Percentiles rank a stretch among this genome's conserved stretches.
Evolutionary conservation across 768 basidiomycete species (phyloP).

Genomic region (Collybia nuda): DNA sequence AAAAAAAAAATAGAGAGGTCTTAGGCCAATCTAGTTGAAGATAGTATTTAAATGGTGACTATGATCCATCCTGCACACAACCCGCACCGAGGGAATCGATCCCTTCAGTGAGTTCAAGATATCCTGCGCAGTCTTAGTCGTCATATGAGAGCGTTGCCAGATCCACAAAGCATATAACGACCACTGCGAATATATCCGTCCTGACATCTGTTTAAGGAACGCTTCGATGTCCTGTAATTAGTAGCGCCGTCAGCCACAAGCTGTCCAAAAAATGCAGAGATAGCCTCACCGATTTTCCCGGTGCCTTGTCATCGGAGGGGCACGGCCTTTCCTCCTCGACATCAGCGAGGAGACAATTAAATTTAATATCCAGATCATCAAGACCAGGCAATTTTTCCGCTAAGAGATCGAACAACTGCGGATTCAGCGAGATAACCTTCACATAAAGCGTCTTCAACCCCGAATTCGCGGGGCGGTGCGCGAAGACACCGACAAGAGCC

Average conservation of each 20-base stretch:
- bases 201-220: conserved; percentile 9
- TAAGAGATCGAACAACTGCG: conserved; percentile 22
- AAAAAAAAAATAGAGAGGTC: too few species aligned
- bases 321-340: conserved; percentile 8
- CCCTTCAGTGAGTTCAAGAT: conserved; percentile 7
- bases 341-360: conserved; percentile 9
- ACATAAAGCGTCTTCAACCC: conserved; percentile 17
- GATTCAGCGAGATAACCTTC: conserved; percentile 18
- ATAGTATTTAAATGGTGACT: conserved; percentile 3
- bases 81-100: conserved; percentile 9
- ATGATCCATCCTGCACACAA: conserved; percentile 9
- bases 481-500: conserved; percentile 12
- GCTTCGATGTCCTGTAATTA: conserved; percentile 4
- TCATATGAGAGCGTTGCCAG: conserved; percentile 15
- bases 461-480: conserved; percentile 11
- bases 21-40: conserved; percentile 1
- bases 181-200: conserved; percentile 7
- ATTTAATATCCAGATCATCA: conserved; percentile 15
- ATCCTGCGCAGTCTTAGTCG: conserved; percentile 12
- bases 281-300: conserved; percentile 3
- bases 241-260: too few species aligned
- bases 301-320: conserved; percentile 8
- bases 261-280: neutral
- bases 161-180: conserved; percentile 10
- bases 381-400: conserved; percentile 19